Evolutionary conservation across 345 rosid genomes (phyloP).

Genomic region (Salix caprea): DNA sequence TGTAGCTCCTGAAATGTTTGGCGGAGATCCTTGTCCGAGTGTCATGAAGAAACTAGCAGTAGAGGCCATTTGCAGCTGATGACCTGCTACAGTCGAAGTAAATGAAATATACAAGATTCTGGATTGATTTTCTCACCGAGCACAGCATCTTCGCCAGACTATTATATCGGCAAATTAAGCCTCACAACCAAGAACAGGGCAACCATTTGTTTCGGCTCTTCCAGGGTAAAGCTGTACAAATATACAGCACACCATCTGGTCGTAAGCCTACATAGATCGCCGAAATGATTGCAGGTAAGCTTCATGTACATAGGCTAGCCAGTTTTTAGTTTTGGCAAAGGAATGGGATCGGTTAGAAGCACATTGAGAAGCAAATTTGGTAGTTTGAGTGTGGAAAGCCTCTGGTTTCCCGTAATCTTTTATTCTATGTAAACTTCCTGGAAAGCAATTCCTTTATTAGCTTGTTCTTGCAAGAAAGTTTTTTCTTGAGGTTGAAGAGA

Average conservation of each 20-base stretch:
- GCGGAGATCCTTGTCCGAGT: slow-evolving; percentile 90
- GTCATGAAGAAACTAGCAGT: slow-evolving; percentile 93
- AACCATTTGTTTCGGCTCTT: slow-evolving; percentile 35
- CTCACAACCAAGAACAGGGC: slow-evolving; percentile 18
- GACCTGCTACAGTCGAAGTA: slow-evolving; percentile 6
- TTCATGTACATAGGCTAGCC: slow-evolving; percentile 16
- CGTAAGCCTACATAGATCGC: slow-evolving; percentile 26
- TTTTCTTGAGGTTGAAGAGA: slow-evolving; percentile 4
- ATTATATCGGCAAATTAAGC: slow-evolving; percentile 19
- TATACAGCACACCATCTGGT: slow-evolving; percentile 50
- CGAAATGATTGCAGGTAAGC: slow-evolving; percentile 38
- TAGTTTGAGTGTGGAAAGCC: slow-evolving; percentile 34
- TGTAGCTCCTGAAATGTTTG: slow-evolving; percentile 90
- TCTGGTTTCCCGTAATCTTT: slow-evolving; percentile 38
- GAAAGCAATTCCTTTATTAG: slow-evolving; percentile 31
- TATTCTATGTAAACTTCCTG: slow-evolving; percentile 8
- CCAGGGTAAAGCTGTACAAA: slow-evolving; percentile 75
- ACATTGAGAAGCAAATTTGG: slow-evolving; percentile 56
- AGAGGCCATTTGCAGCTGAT: slow-evolving; percentile 78
- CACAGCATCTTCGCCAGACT: slow-evolving; percentile 17
- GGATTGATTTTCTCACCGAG: slow-evolving; percentile 15
- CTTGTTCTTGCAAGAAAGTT: slow-evolving; percentile 24
- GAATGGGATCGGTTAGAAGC: slow-evolving; percentile 29
- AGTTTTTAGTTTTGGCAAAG: background rate
- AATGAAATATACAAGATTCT: slow-evolving; percentile 13